A percentile compares a stretch with the other conserved stretches of the same genome.
phyloP scores from a whole-genome alignment of 2,329 filamentous ascomycete genomes.

The Fusarium oxysporum region DNA sequence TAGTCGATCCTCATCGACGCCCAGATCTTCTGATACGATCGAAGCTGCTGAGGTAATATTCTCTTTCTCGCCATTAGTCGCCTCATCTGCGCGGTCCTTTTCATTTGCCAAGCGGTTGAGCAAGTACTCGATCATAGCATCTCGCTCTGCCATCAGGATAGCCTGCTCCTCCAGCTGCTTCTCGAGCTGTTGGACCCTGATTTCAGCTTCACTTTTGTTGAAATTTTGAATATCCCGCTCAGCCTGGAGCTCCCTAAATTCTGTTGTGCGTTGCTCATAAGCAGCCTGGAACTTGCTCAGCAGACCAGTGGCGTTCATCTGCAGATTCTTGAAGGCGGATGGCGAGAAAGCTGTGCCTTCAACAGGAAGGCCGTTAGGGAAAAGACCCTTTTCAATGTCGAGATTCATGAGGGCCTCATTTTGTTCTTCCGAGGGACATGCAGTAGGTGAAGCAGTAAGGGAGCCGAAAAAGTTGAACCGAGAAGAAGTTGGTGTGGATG shows the following conservation, averaged over 20 bases:
- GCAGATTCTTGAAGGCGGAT: conserved; percentile 70
- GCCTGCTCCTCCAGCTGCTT: conserved; percentile 71
- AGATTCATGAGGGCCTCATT: conserved; percentile 68
- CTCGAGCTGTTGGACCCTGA: conserved; percentile 65
- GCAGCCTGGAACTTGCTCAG: conserved; percentile 68
- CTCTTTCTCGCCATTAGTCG: conserved; percentile 45
- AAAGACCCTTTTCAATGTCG: conserved; percentile 66
- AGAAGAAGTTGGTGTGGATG: conserved; percentile 48
- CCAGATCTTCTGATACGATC: conserved; percentile 64
- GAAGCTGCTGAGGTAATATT: conserved; percentile 53
- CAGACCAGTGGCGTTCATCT: conserved; percentile 66
- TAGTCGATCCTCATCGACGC: conserved; percentile 62
- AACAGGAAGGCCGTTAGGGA: conserved; percentile 56
- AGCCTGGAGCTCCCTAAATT: conserved; percentile 62
- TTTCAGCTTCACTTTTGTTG: conserved; percentile 67
- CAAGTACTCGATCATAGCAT: conserved; percentile 62
- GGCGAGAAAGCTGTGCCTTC: conserved; percentile 67
- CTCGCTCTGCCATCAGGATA: conserved; percentile 63
- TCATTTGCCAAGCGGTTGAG: conserved; percentile 64
- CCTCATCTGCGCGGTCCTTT: conserved; percentile 58
- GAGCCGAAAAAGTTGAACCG: conserved; percentile 61
- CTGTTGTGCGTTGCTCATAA: conserved; percentile 64
- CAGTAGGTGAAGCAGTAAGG: conserved; percentile 57
- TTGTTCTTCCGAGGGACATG: conserved; percentile 43
- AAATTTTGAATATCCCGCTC: conserved; percentile 67